phyloP scores from a whole-genome alignment of 805 yeast genomes.

The Saturnispora galanensis region DNA sequence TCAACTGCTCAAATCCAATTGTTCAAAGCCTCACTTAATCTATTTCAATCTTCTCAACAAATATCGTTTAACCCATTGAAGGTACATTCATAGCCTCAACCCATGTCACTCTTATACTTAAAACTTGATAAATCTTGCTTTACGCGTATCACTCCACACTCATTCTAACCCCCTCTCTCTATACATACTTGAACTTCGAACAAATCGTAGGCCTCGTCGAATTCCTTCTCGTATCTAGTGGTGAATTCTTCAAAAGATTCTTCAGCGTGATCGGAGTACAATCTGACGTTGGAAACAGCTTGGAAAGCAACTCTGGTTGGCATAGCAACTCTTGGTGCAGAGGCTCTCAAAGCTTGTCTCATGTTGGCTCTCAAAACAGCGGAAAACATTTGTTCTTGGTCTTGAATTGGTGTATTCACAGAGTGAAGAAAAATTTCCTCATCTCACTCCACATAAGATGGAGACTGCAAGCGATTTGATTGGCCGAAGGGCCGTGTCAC shows the following conservation, averaged over 20 bases:
- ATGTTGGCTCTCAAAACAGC: conserved; percentile 17
- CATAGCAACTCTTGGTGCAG: conserved; percentile 21
- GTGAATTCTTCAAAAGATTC: conserved; percentile 95
- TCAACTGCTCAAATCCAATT: too few relatives aligned
- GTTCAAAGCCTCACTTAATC: too few relatives aligned
- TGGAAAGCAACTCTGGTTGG: conserved; percentile 14
- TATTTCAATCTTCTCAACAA: too few relatives aligned
- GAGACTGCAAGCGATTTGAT: background rate
- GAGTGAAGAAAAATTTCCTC: background rate
- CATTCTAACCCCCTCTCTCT: background rate
- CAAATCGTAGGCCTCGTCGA: conserved; percentile 84
- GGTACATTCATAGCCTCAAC: too few relatives aligned
- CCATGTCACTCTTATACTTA: too few relatives aligned
- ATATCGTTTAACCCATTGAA: too few relatives aligned
- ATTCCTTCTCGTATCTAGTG: conserved; percentile 82
- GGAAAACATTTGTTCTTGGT: conserved; percentile 22
- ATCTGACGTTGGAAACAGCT: conserved; percentile 32
- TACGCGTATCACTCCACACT: background rate
- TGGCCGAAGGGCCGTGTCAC: background rate
- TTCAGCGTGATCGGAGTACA: conserved; percentile 76
- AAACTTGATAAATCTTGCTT: too few relatives aligned
- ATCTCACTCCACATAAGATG: background rate
- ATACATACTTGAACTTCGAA: conserved; percentile 60
- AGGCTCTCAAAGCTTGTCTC: conserved; percentile 28
- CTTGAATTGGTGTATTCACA: background rate